Base-by-base conservation (phyloP, 2,329 filamentous ascomycete genomes). In the Hypocreales sp. region DNA sequence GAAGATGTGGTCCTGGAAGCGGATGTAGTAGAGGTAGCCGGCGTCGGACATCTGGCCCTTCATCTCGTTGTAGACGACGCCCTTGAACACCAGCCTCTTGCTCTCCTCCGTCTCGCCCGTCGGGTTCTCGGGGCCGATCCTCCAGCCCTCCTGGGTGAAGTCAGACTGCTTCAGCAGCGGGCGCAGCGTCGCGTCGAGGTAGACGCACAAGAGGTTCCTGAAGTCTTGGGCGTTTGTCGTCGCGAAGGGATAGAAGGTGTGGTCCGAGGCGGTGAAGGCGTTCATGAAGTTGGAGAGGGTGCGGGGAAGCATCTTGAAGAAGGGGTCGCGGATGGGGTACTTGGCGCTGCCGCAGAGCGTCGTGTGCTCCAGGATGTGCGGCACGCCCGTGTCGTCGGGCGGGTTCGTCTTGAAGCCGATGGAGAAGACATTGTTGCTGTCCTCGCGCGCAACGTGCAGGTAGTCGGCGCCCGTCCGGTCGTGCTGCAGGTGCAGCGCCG, bases 231-330 rank as follows among this genome's bases (percentile, higher is more conserved):
- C 64, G 45, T 98, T 98, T 15, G 90, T 98, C 3, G 90, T 98
- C 31, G 90, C 86, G 52, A 98, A 98, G 2, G 90, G 90, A 47
- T 98, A 98, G 40, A 83, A 92, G 8, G 90, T 98, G 51, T 98
- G 86, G 46, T 95, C 87, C 14, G 84, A 79, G 15, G 86, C 84
- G 22, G 90, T 98, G 49, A 95, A 93, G 34, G 90, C 90, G 52
- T 98, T 98, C 90, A 98, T 98, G 48, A 94, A 98, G 55, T 95
- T 98, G 37, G 90, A 94, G n/a, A 98, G 67, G 5, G 90, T 94
- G 41, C 90, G 75, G 14, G 90, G 90, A 15, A 98, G 69, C 90
- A 98, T 98, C 67, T 95, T 98, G 65, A 98, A 98, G 64, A 98
- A 98, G 0, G 90, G 90, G 46, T 98, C 90, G 35, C 90, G 82